These are phyloP conservation scores for Candolleomyces aberdarensis DNA, from an alignment of 768 basidiomycete species.

Conservation along the genomic window DNA sequence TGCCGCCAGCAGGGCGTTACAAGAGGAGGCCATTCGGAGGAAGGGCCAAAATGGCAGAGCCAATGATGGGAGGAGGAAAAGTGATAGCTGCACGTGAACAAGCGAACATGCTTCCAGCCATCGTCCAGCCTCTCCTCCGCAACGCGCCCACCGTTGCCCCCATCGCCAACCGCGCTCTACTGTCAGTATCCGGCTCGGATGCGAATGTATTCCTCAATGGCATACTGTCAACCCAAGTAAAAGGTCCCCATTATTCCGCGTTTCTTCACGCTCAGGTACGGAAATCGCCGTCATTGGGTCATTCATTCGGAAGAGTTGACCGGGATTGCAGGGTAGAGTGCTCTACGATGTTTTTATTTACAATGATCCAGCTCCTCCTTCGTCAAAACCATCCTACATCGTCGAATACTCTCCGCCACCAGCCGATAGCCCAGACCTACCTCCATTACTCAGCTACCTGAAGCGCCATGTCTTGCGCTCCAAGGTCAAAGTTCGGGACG, in stretches of 20 bases:
- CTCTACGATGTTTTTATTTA: conserved; percentile 89
- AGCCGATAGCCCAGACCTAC: conserved; percentile 52
- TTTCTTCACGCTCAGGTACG: conserved; percentile 77
- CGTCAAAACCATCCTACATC: conserved; percentile 53
- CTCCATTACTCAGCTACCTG: conserved; percentile 63
- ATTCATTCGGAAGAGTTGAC: conserved; percentile 10
- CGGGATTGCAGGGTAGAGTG: conserved; percentile 69
- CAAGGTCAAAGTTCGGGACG: conserved; percentile 81
- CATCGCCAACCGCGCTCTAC: conserved; percentile 60
- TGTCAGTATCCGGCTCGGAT: conserved; percentile 80
- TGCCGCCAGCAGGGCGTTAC: conserved; percentile 70
- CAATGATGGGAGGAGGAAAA: background rate
- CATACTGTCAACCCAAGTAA: conserved; percentile 53
- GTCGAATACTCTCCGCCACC: conserved; percentile 58
- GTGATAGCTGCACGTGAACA: background rate
- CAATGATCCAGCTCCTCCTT: conserved; percentile 40
- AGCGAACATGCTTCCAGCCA: conserved; percentile 31
- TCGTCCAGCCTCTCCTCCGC: conserved; percentile 43
- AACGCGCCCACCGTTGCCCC: conserved; percentile 54
- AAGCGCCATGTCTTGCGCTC: conserved; percentile 86
- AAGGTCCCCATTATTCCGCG: conserved; percentile 61
- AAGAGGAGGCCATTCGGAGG: conserved; percentile 70
- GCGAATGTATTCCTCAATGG: conserved; percentile 82
- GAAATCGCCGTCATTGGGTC: conserved; percentile 19
- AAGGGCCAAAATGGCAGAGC: conserved; percentile 2